Evolutionary conservation across 2,329 filamentous ascomycete species (phyloP), one percentile per base, ranked within the genome.

Genomic region (Metarhizium guizhouense): DNA sequence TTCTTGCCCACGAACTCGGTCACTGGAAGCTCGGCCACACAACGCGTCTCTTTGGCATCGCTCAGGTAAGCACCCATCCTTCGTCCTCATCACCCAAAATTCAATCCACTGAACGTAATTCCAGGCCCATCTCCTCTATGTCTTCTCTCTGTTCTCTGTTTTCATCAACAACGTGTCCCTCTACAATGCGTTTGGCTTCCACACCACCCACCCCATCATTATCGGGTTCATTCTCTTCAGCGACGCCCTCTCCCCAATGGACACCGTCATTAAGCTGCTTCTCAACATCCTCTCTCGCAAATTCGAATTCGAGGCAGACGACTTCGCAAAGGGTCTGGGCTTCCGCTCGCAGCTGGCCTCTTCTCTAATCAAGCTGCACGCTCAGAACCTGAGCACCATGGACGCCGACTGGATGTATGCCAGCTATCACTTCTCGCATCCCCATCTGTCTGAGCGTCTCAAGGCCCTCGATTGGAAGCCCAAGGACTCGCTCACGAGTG

Each of bases 341-440:
- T 96, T 93, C 74, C 83, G 86, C 53, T 76, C 82, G 49, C 86
- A 96, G 71, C 85, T 99, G 53, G 90, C 92, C 47, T 80, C 84
- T 60, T 94, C 90, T 25, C 82, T 99, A 60, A 91, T 99, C 75
- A 96, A 96, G 78, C 87, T 99, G 53, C 95, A 99, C 75, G 90
- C 96, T 67, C 92, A 97, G 77, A 99, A 99, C 70, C 80, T 99
- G 63, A 95, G 90, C 73, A 95, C 90, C 59, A 97, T 99, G 93
- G 94, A 99, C 66, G 94, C 94, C 32, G 95, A 99, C 74, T 95
- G 89, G 88, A 85, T 96, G 82, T 99, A 95, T 73, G 94, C 94
- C 54, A 95, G 87, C 74, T 99, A 97, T 79, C 92, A 99, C 76
- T 96, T 95, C 80, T 96, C 93, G 29, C 94, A 99, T 74, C 94